A percentile compares a stretch with the other conserved stretches of the same genome.
phyloP scores from a whole-genome alignment of 2,329 filamentous ascomycete genomes.

The Fusarium mexicanum region DNA sequence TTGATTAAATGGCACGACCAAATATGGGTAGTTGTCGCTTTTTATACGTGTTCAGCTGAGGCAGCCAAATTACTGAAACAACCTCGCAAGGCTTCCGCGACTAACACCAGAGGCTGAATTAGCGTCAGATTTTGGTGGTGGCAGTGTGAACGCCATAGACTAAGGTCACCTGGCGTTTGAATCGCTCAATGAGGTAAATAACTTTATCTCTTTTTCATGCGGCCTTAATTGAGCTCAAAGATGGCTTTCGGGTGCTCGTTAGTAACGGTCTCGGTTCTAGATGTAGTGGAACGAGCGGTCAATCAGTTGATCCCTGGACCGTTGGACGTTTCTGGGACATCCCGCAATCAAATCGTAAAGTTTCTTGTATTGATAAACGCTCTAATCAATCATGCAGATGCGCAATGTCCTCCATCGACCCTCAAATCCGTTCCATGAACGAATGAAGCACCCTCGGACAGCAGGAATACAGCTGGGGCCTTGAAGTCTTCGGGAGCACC shows the following conservation, averaged over 20 bases:
- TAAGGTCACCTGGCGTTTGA: neutral
- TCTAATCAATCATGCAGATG: constrained; percentile 42
- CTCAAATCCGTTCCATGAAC: constrained; percentile 67
- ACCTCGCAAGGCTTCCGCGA: constrained; percentile 16
- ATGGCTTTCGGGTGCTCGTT: neutral
- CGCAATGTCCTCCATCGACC: constrained; percentile 66
- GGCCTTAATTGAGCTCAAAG: neutral
- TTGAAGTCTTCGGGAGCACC: constrained; percentile 67
- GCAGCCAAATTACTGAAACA: constrained; percentile 27
- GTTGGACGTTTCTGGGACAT: neutral
- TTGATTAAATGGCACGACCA: too few relatives aligned
- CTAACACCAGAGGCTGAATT: constrained; percentile 18
- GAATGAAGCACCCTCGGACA: constrained; percentile 66
- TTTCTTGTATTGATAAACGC: neutral
- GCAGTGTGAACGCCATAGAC: constrained; percentile 21
- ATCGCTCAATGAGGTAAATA: neutral
- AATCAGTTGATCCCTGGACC: neutral
- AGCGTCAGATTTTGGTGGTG: constrained; percentile 27
- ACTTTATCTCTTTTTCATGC: neutral
- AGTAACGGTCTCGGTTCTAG: neutral
- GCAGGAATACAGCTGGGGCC: constrained; percentile 64
- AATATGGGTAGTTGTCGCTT: neutral
- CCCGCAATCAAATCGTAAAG: neutral
- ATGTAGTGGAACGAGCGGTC: neutral
- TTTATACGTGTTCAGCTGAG: constrained; percentile 11